Evolutionary conservation across 495 filamentous ascomycete species (phyloP).

Genomic region (Parathielavia hyrcaniae): DNA sequence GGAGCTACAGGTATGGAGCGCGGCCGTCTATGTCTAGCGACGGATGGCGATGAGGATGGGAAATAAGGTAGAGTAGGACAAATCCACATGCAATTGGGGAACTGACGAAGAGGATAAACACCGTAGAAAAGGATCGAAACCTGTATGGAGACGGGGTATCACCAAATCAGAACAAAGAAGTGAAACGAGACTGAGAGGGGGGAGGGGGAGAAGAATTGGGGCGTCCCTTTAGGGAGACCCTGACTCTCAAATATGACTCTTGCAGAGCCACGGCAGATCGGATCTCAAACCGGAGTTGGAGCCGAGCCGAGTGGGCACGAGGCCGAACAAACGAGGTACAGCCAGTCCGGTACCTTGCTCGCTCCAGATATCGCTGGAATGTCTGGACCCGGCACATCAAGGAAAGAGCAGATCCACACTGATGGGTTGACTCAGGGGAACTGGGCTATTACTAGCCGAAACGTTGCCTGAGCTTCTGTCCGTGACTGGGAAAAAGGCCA

Average conservation of each 20-base stretch:
- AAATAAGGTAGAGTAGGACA: neutral
- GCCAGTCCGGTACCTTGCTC: neutral
- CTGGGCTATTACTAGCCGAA: neutral
- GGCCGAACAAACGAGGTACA: constrained; percentile 5
- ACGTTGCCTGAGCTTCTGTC: constrained; percentile 9
- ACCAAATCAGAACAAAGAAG: constrained; percentile 9
- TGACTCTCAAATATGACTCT: constrained; percentile 18
- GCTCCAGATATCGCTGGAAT: neutral
- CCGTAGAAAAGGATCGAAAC: neutral
- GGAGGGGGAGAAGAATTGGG: neutral
- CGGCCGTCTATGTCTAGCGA: constrained; percentile 8
- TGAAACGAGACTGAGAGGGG: neutral
- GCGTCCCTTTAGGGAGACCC: neutral
- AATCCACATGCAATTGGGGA: constrained; percentile 12
- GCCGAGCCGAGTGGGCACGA: constrained; percentile 23
- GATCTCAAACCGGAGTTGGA: constrained; percentile 12
- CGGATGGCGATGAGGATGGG: constrained; percentile 9
- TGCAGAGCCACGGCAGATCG: constrained; percentile 16
- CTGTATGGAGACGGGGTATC: constrained; percentile 2
- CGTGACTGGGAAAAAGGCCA: constrained; percentile 9
- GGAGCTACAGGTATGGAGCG: neutral
- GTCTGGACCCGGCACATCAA: neutral
- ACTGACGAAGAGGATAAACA: neutral
- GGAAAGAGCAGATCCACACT: constrained; percentile 11
- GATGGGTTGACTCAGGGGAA: constrained; percentile 13